Evolutionary conservation across 2,329 filamentous ascomycete species (phyloP).

Genomic region (Eurotiales sp.): DNA sequence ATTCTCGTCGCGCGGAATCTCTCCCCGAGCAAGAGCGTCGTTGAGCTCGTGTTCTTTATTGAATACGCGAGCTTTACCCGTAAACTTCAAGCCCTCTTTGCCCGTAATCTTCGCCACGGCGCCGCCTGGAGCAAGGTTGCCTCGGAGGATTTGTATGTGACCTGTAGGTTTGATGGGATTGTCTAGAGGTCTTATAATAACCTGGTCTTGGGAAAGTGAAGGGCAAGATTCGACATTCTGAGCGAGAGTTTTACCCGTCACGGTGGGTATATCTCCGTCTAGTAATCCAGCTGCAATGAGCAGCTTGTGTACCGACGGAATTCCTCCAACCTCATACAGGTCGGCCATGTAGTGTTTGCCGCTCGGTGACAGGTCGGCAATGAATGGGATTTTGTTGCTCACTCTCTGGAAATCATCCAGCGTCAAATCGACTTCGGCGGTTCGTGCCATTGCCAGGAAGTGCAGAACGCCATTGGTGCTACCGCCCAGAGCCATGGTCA

Average conservation of each 20-base stretch:
- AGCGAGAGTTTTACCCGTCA: slow-evolving; percentile 78
- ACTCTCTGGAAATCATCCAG: slow-evolving; percentile 81
- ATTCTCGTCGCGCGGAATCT: slow-evolving; percentile 71
- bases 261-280: slow-evolving; percentile 72
- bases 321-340: slow-evolving; percentile 79
- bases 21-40: slow-evolving; percentile 65
- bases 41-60: slow-evolving; percentile 80
- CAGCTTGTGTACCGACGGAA: slow-evolving; percentile 80
- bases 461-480: slow-evolving; percentile 87
- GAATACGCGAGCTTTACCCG: slow-evolving; percentile 76
- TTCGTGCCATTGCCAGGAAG: slow-evolving; percentile 84
- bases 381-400: slow-evolving; percentile 76
- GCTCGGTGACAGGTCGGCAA: slow-evolving; percentile 79
- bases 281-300: slow-evolving; percentile 72
- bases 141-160: slow-evolving; percentile 82
- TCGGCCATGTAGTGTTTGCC: slow-evolving; percentile 87
- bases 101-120: slow-evolving; percentile 96
- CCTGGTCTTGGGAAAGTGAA: slow-evolving; percentile 71
- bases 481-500: slow-evolving; percentile 89
- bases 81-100: slow-evolving; percentile 83
- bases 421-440: slow-evolving; percentile 71
- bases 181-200: slow-evolving; percentile 74
- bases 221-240: slow-evolving; percentile 78
- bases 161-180: slow-evolving; percentile 84
- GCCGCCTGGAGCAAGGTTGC: slow-evolving; percentile 83